phyloP scores from a whole-genome alignment of 305 asterid genomes.

The Striga hermonthica region DNA sequence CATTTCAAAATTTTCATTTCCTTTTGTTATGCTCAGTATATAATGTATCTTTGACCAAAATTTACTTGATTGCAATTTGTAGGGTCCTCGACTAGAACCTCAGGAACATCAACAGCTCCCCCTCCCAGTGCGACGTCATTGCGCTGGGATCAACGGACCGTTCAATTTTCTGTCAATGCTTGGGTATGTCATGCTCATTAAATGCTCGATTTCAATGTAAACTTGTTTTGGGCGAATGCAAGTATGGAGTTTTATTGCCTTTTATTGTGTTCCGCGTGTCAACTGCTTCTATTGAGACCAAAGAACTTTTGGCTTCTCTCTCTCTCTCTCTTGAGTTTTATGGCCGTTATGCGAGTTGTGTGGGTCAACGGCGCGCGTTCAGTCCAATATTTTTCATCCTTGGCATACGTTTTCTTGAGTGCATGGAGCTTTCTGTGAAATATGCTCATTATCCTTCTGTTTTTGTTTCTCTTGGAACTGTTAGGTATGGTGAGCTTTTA shows the following conservation, averaged over 20 bases:
- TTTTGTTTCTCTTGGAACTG: conserved; percentile 16
- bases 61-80: conserved; percentile 27
- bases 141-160: conserved; percentile 73
- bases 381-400: conserved; percentile 17
- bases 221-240: conserved; percentile 15
- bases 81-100: conserved; percentile 74
- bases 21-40: conserved; percentile 21
- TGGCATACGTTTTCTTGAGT: not conserved
- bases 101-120: conserved; percentile 58
- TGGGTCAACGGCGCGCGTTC: not conserved
- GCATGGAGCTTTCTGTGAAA: not conserved
- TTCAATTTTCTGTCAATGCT: conserved; percentile 89
- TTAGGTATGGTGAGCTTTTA: conserved; percentile 15
- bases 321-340: too few species aligned
- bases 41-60: conserved; percentile 19
- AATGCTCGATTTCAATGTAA: conserved; percentile 23
- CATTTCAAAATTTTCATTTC: conserved; percentile 1
- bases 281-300: not conserved
- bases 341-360: too few species aligned
- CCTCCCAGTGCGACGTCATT: conserved; percentile 59
- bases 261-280: conserved; percentile 20
- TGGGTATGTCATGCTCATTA: conserved; percentile 67
- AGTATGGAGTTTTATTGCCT: conserved; percentile 18
- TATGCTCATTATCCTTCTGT: not conserved
- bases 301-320: not conserved